Percentiles rank a stretch among this genome's conserved stretches.
Evolutionary conservation across 257 asterid species (phyloP).

Genomic region (Orobanche coerulescens): DNA sequence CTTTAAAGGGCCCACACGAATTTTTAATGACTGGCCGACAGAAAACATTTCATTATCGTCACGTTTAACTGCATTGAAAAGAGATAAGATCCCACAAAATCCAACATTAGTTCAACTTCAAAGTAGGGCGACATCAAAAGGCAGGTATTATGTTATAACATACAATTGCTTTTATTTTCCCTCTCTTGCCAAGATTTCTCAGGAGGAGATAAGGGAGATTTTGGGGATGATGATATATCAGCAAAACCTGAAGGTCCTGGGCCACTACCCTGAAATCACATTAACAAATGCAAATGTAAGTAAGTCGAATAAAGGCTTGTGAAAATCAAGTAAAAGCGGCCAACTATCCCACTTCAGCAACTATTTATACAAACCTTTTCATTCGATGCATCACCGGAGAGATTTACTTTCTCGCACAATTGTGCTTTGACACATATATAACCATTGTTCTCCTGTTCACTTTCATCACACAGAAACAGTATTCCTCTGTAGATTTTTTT

Average conservation of each 20-base stretch:
- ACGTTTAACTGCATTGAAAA: slow-evolving; percentile 45
- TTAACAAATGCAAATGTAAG: slow-evolving; percentile 12
- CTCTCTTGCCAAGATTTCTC: slow-evolving; percentile 54
- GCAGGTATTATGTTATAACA: slow-evolving; percentile 26
- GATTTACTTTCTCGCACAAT: slow-evolving; percentile 63
- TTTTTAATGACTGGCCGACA: slow-evolving; percentile 79
- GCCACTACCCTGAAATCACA: slow-evolving; percentile 46
- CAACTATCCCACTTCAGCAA: not conserved
- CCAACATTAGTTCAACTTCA: slow-evolving; percentile 18
- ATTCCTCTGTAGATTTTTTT: slow-evolving; percentile 76
- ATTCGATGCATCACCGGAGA: slow-evolving; percentile 33
- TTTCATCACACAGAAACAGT: slow-evolving; percentile 62
- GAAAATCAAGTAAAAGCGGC: slow-evolving; percentile 7
- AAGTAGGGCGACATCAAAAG: slow-evolving; percentile 9
- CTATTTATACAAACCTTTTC: slow-evolving; percentile 51
- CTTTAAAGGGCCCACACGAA: slow-evolving; percentile 89
- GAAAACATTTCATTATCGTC: slow-evolving; percentile 68
- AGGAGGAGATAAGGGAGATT: slow-evolving; percentile 73
- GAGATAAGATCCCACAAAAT: slow-evolving; percentile 8
- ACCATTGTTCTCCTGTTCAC: slow-evolving; percentile 57
- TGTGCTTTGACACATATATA: slow-evolving; percentile 59
- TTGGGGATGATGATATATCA: slow-evolving; percentile 64
- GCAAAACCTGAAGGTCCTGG: slow-evolving; percentile 51
- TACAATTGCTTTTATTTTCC: slow-evolving; percentile 58
- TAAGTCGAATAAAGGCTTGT: not conserved